Base-by-base conservation (phyloP, 176 grass and related monocot species). In the Saccharum officinarum region DNA sequence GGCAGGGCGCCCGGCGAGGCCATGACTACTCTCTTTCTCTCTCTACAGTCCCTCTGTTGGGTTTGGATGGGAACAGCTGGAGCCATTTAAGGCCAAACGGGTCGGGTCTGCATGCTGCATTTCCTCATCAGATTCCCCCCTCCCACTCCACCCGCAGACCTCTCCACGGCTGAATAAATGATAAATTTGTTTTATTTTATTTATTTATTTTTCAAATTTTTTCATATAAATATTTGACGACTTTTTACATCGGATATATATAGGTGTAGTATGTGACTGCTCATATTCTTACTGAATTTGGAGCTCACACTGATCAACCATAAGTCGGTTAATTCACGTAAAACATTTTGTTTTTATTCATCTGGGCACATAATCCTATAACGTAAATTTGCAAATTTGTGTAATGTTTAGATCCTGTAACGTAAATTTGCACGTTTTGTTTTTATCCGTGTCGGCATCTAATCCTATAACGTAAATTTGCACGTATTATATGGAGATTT, bases 61-160 rank as follows among this genome's bases (percentile, higher is more conserved):
- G 87, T 81, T 84, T 80, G 83, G 91, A 83, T 87, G 89, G 83
- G 81, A 75, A 93, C 91, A 95, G 88, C 94, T 89, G 88, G 91
- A 89, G 94, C 83, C 71, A 96, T 93, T 96, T 91, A 96, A 84
- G 86, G 75, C 76, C 62, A 84, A 92, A 67, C 84, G 69, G 86
- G 66, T 92, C 92, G 92, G 94, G 77, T 92, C 82, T 80, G 39
- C 80, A 88, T 86, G 37, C 62, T 5, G 61, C 31, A 62, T 40
- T 47, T 40, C 65, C 31, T 69, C 9, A 10, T 39, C 80, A 81
- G 20, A 54, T 54, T 69, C 42, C n/a, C 17, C 11, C 11, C 70
- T 10, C 25, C 23, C 13, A 54, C 67, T 65, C 44, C 46, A 72
- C 47, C 69, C 83, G 65, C 64, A 30, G 60, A 61, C 40, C 18